Conservation (phyloP, 495 filamentous ascomycete genomes). For the Podospora comata region DNA sequence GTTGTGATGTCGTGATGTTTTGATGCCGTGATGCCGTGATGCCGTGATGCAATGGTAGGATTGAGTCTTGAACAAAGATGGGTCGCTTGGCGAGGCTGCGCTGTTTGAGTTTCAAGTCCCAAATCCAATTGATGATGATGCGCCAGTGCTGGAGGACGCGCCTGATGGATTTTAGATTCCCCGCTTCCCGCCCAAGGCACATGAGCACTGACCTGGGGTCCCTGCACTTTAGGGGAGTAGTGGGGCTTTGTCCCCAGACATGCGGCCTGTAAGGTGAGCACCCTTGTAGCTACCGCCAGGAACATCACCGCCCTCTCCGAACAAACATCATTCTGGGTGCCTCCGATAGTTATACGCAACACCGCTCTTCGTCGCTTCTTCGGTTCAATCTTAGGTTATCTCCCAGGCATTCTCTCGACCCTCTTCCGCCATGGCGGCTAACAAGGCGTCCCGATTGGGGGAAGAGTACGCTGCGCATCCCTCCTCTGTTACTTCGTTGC, state of each 20-base stretch:
- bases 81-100: background rate
- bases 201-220: background rate
- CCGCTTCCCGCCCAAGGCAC: constrained; percentile 25
- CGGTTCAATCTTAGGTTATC: background rate
- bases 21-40: background rate
- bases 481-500: background rate
- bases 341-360: background rate
- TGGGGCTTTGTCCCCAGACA: constrained; percentile 3
- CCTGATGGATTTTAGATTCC: constrained; percentile 32
- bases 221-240: background rate
- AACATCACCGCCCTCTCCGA: constrained; percentile 9
- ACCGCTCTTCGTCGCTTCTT: background rate
- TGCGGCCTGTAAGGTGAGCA: constrained; percentile 4
- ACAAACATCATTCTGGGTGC: background rate
- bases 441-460: constrained; percentile 86
- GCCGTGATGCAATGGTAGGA: background rate
- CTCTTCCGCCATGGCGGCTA: constrained; percentile 62
- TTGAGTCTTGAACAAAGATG: background rate
- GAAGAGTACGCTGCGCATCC: constrained; percentile 75
- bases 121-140: constrained; percentile 16
- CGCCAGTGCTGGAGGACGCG: background rate
- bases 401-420: background rate
- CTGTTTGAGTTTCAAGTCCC: background rate
- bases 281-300: constrained; percentile 20
- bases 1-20: background rate